Evolutionary conservation across 2,329 filamentous ascomycete genomes (phyloP), one percentile per base, ranked within the genome.

Genomic region (Corinectria fuckeliana): DNA sequence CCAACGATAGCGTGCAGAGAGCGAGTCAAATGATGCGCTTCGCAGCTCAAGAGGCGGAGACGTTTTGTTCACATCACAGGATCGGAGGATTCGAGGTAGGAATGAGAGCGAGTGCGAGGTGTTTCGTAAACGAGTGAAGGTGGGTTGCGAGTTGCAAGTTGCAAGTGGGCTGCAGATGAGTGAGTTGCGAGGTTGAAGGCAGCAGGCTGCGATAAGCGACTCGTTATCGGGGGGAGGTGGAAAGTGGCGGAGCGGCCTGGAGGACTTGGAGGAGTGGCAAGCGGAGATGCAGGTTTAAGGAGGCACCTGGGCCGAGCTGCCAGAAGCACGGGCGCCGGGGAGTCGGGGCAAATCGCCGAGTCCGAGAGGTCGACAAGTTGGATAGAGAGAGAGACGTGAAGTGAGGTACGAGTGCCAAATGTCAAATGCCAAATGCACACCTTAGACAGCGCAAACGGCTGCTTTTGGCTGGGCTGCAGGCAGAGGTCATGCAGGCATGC

Each of bases 151-250:
- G 42, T 36, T 7, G 32, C n/a, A n/a, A n/a, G 32, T 36, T 36
- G 32, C 39, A 60, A 26, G 60, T 42, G 54, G 45, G 48, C 44
- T 42, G 32, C 39, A 30, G 54, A 9, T 30, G 9, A 10, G 42
- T 45, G 50, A 41, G 48, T 23, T 56, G 58, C 34, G 56, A 62
- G 38, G 58, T 60, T 55, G 53, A 58, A 62, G 58, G 53, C 62
- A 58, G 56, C 62, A 63, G 61, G 52, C 58, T 56, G 66, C 67
- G 69, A 71, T 71, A 71, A 71, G 69, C 65, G 57, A 58, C 55
- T 68, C 57, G 65, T 64, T 71, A 71, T 71, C 68, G 58, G 58
- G 60, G n/a, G 36, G 50, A 56, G 48, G 44, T 48, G 60, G 54
- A 62, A 67, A 54, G 54, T 53, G 58, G 58, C 58, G 58, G 49